These are phyloP conservation scores for Skeletonema tropicum DNA, from an alignment of 108 stramenopile species.

Conservation along the genomic window DNA sequence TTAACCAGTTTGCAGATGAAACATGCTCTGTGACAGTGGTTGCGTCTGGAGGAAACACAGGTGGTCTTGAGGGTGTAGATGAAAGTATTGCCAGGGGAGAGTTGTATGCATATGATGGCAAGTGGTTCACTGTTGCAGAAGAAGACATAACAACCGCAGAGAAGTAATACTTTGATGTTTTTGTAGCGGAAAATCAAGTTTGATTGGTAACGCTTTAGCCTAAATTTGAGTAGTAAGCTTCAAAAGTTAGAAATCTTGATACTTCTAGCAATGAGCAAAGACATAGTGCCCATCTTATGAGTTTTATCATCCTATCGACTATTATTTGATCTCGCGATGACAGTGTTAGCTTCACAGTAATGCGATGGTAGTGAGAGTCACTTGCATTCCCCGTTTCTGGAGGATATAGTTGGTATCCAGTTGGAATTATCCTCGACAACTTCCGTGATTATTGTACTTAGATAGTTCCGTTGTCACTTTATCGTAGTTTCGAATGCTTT, in stretches of 20 bases:
- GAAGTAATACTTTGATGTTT: not conserved
- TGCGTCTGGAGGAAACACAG: conserved; percentile 26
- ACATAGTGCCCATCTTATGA: not conserved
- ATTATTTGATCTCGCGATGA: not conserved
- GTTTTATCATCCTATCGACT: too few relatives aligned
- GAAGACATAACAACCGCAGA: conserved; percentile 61
- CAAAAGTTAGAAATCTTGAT: not conserved
- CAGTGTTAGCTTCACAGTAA: not conserved
- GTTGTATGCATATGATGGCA: conserved; percentile 62
- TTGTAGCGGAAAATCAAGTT: not conserved
- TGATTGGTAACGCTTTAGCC: too few relatives aligned
- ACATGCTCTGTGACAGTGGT: conserved; percentile 63
- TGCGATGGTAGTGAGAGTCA: not conserved
- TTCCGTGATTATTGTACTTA: too few relatives aligned
- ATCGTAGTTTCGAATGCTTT: not conserved
- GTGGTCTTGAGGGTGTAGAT: conserved; percentile 42
- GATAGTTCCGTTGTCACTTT: not conserved
- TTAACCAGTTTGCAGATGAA: conserved; percentile 50
- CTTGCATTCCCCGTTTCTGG: not conserved
- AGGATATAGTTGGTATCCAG: not conserved
- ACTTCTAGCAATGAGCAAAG: not conserved
- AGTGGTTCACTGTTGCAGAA: conserved; percentile 64
- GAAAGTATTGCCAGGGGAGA: conserved; percentile 63
- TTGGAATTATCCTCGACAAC: not conserved
- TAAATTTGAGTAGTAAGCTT: not conserved